Evolutionary conservation across 352 stramenopile species (phyloP).

Genomic region (Pythium scleroteichum): DNA sequence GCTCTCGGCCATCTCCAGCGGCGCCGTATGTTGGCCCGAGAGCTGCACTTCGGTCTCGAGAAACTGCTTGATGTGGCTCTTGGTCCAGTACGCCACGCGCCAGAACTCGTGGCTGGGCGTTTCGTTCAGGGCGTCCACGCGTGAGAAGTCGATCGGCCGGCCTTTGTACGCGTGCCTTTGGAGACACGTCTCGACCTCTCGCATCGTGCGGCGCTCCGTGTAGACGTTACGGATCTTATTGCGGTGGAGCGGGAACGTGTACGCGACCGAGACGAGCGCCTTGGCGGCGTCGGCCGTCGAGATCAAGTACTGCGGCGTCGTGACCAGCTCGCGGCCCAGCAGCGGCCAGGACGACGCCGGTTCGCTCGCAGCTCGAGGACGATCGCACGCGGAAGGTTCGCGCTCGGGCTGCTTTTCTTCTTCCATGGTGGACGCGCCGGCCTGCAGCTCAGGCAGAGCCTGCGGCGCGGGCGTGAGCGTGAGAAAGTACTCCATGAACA

Average conservation of each 20-base stretch:
- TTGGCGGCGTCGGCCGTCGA: conserved; percentile 33
- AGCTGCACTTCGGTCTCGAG: conserved; percentile 26
- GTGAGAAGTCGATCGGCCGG: conserved; percentile 23
- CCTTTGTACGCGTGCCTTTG: conserved; percentile 26
- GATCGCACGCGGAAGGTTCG: not conserved
- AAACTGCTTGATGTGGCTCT: conserved; percentile 29
- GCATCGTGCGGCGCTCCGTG: conserved; percentile 32
- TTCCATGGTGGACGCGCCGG: conserved; percentile 3
- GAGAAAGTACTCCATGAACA: conserved; percentile 85
- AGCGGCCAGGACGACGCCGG: conserved; percentile 14
- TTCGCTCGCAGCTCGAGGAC: not conserved
- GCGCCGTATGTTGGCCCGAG: conserved; percentile 18
- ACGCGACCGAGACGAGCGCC: conserved; percentile 30
- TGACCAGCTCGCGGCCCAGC: conserved; percentile 22
- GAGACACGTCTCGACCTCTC: conserved; percentile 25
- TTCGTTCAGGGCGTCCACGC: conserved; percentile 28
- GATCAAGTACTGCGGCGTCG: conserved; percentile 35
- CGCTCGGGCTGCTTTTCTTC: conserved; percentile 19
- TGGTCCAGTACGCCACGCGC: conserved; percentile 31
- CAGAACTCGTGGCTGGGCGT: conserved; percentile 24
- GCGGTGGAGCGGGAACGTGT: conserved; percentile 33
- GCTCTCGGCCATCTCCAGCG: conserved; percentile 32
- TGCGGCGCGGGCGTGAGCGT: conserved; percentile 27
- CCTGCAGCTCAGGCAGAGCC: not conserved
- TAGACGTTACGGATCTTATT: conserved; percentile 28